Conservation (phyloP, 176 grass and related monocot genomes). For the Rhynchospora breviuscula region DNA sequence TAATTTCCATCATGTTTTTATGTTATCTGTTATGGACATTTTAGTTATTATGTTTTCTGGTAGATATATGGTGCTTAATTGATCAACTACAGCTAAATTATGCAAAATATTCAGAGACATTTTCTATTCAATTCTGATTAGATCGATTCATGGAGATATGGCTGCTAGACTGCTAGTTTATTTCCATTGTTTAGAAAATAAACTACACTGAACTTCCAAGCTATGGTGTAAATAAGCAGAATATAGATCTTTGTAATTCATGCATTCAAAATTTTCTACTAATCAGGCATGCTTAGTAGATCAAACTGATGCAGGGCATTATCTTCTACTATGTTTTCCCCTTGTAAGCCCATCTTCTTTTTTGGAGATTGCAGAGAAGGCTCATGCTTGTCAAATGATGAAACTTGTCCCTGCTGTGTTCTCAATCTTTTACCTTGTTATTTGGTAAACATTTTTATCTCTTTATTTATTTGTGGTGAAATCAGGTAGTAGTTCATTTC, state of each 20-base stretch:
- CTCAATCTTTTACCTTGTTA: neutral
- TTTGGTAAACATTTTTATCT: neutral
- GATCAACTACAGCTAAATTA: neutral
- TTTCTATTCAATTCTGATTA: neutral
- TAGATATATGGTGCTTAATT: neutral
- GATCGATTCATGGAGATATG: neutral
- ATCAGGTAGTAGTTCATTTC: neutral
- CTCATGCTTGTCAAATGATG: neutral
- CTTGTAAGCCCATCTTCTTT: neutral
- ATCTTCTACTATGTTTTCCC: neutral
- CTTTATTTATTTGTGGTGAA: neutral
- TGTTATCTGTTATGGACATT: neutral
- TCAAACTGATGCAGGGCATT: neutral
- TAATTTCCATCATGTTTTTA: constrained; percentile 2
- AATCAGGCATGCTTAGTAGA: neutral
- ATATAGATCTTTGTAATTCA: neutral
- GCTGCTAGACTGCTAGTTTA: neutral
- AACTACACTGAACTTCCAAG: neutral
- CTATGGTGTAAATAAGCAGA: neutral
- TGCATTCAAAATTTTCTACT: neutral
- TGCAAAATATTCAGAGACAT: neutral
- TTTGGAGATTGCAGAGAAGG: neutral
- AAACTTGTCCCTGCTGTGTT: neutral
- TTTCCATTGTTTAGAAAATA: neutral
- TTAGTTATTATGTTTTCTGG: neutral